A percentile compares a stretch with the other conserved stretches of the same genome.
Evolutionary conservation across 1,284 basidiomycete genomes (phyloP).

Genomic region (Cystobasidium slooffiae): DNA sequence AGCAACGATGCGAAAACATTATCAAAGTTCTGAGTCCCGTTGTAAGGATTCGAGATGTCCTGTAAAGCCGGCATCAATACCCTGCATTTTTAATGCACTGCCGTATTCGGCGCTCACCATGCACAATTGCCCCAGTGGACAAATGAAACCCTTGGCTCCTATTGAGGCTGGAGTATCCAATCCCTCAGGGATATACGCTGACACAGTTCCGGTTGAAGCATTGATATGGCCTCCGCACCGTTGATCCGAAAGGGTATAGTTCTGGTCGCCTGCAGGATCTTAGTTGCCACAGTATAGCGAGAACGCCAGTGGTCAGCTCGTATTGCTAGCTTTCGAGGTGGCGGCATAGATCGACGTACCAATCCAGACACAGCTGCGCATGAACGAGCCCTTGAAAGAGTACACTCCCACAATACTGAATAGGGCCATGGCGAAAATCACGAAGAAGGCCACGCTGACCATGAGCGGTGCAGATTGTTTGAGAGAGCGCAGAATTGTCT

Average conservation of each 20-base stretch:
- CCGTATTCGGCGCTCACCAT: conserved; percentile 60
- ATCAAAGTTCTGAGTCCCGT: conserved; percentile 81
- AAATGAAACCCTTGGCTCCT: conserved; percentile 72
- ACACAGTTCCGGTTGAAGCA: conserved; percentile 60
- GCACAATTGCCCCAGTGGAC: conserved; percentile 79
- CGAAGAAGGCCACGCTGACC: conserved; percentile 86
- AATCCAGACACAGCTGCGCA: conserved; percentile 62
- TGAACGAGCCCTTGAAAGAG: conserved; percentile 80
- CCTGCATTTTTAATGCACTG: conserved; percentile 24
- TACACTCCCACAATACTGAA: conserved; percentile 92
- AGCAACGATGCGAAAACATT: conserved; percentile 81
- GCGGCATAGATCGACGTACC: conserved; percentile 49
- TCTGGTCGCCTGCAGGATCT: conserved; percentile 57
- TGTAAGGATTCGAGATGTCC: conserved; percentile 72
- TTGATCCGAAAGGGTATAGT: conserved; percentile 60
- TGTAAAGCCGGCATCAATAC: conserved; percentile 50
- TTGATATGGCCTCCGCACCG: conserved; percentile 81
- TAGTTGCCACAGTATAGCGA: no score
- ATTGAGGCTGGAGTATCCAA: conserved; percentile 48
- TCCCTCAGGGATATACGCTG: conserved; percentile 62
- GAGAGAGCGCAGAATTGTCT: conserved; percentile 91
- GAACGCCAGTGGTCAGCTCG: background rate
- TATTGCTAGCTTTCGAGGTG: background rate
- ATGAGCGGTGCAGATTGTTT: conserved; percentile 88
- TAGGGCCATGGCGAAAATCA: conserved; percentile 83